Percentiles rank a stretch among this genome's conserved stretches.
phyloP scores from a whole-genome alignment of 306 rosid species.

The Delonix regia region DNA sequence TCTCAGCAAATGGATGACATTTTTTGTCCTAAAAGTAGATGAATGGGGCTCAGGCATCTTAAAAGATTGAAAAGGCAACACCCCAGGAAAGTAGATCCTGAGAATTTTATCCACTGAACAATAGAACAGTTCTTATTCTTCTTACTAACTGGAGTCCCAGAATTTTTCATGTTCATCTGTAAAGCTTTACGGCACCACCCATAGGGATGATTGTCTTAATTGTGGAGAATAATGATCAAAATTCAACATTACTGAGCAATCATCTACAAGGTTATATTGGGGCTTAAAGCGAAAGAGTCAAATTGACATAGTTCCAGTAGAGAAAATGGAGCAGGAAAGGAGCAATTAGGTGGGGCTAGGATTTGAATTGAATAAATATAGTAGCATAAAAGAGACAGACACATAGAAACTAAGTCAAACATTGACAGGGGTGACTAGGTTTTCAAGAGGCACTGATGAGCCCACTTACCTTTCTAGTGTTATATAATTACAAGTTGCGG shows the following conservation, averaged over 20 bases:
- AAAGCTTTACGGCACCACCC: not conserved
- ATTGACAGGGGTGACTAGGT: not conserved
- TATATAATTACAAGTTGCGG: not conserved
- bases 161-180: not conserved
- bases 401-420: not conserved
- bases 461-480: conserved; percentile 12
- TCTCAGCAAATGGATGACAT: too few species aligned
- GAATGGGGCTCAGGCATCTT: not conserved
- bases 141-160: conserved; percentile 15
- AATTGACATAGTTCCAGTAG: not conserved
- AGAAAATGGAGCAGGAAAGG: not conserved
- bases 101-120: conserved; percentile 12
- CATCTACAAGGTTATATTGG: not conserved
- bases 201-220: not conserved
- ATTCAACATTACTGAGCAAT: not conserved
- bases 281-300: not conserved
- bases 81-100: conserved; percentile 2
- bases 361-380: not conserved
- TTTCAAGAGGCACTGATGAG: not conserved
- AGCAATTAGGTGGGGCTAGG: not conserved
- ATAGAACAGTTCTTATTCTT: conserved; percentile 6
- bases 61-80: conserved; percentile 18
- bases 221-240: not conserved
- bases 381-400: not conserved
- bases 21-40: conserved; percentile 3